Evolutionary conservation across 2,329 filamentous ascomycete genomes (phyloP), one percentile per base, ranked within the genome.

Genomic region (Colletotrichum spaethianum): DNA sequence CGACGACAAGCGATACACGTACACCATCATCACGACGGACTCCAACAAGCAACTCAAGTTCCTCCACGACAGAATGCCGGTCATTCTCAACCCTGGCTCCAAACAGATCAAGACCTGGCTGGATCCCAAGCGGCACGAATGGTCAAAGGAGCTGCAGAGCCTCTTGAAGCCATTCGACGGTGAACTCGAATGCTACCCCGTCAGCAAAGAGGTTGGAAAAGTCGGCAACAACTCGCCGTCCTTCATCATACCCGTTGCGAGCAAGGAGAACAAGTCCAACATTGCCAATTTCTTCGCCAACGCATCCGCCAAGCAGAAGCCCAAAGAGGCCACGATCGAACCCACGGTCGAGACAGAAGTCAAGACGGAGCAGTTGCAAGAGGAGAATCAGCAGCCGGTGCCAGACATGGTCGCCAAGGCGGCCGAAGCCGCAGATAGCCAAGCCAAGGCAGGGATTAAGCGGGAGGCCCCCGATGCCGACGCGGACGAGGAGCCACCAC

Each of bases 11-110:
- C 83, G 91, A 6, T 98, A 96, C 80, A 97, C 94, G 0, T 99
- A 98, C 81, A 96, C 95, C 1, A 91, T 99, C 79, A 96, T 98
- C 80, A 99, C 96, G 1, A 98, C 96, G 1, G 89, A 92, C 72
- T 93, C 94, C 9, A 98, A 96, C 77, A 86, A 91, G 74, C 93
- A 96, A 79, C 86, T 98, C 60, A 91, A 87, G 36, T 98, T 98
- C 75, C 86, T 99, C 23, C 96, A 99, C 79, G 93, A 97, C 78
- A 92, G 96, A 20, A 99, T 99, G 96, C 96, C 96, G 0, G 96
- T 98, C 7, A 93, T 98, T 38, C 81, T 99, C 0, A 92, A 98
- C 7, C 91, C 93, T 5, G 91, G 91, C 4, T 94, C 92, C 0
- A 88, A 93, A 1, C 88, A 86, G 14, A 86, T 98, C 78, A 88